Base-by-base conservation (phyloP, 192 early-diverging fungal genomes). In the Linnemannia schmuckeri region DNA sequence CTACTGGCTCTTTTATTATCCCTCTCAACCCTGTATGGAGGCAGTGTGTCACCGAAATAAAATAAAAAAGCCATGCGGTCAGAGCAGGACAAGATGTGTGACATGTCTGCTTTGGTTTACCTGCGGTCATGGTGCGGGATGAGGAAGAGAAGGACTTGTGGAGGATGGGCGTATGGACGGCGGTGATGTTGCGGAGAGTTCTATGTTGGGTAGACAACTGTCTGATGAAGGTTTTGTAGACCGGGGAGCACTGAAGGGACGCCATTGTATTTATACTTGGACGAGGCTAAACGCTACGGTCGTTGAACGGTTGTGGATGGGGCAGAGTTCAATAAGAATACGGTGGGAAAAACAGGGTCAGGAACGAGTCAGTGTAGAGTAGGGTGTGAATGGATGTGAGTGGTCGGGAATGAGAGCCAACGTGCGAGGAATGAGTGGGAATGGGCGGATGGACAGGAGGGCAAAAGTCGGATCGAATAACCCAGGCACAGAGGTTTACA, bases 231-330 rank as follows among this genome's bases (percentile, higher is more conserved):
- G 80, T 44, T 72, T 77, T 81, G 47, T 61, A 80, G 54, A 70
- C 78, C 49, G 75, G 57, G 66, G 83, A 81, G 80, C 78, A 81
- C 13, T 81, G 85, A 33, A 87, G 74, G 47, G 76, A 77, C 33
- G 80, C 80, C 85, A 87, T 87, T 37, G 74, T 80, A 77, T 82
- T 77, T 82, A 82, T 74, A 77, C 20, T 74, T 38, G 40, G 49
- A 75, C 49, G 17, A 52, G 18, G 27, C 54, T 73, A 55, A 22
- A 42, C 17, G 44, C 12, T 52, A 52, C 18, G 0, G 49, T 52
- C 20, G 49, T 52, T 52, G 49, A 17, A 52, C 17, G 61, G 27
- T 15, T 66, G 61, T 27, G n/a, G 61, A 33, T 30, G 61, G 27
- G 61, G 61, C 12, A 33, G 55, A 24, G 55, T 57, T 9, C 3